Evolutionary conservation across 2,329 filamentous ascomycete genomes (phyloP), one percentile per base, ranked within the genome.

Genomic region (Sarocladium oryzae): DNA sequence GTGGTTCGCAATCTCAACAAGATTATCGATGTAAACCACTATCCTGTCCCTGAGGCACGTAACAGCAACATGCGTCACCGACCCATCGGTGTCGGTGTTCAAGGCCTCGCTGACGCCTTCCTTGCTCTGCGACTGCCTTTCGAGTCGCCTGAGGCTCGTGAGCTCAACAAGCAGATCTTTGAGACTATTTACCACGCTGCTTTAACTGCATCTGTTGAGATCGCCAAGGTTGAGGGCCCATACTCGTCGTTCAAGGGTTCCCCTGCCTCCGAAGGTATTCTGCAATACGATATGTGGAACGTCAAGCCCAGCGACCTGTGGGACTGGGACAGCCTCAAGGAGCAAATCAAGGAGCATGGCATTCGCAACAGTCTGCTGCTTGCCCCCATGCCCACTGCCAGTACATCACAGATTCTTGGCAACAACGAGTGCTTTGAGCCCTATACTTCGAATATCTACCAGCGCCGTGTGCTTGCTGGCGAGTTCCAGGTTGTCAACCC

Each of bases 361-460:
- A 81, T 96, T 33, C 91, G 92, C 69, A 99, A 99, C 85, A 95
- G 88, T 68, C 75, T 99, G 63, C 81, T 99, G 55, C 81, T 97
- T 61, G 93, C 93, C 3, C 93, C 93, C 55, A 99, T 99, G 93
- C 93, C 93, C 23, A 99, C 93, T 63, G 93, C 93, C 52, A 93
- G 87, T 57, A 99, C 93, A 33, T 96, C 89, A 54, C 93, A 99
- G 76, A 99, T 99, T 66, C 79, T 99, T 61, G 93, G 93, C 63
- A 95, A 96, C 81, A 99, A 99, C 69, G 93, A 99, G 75, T 99
- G 93, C 79, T 99, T 99, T 68, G 93, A 99, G 79, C 93, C 93
- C 36, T 99, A 99, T 76, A 99, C 93, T 4, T 97, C 92, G 61
- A 99, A 99, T 79, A 99, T 99, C 70, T 99, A 99, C 78, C 95